Evolutionary conservation across 805 yeast species (phyloP), one percentile per base, ranked within the genome.

Genomic region (Ogataea saltuana): DNA sequence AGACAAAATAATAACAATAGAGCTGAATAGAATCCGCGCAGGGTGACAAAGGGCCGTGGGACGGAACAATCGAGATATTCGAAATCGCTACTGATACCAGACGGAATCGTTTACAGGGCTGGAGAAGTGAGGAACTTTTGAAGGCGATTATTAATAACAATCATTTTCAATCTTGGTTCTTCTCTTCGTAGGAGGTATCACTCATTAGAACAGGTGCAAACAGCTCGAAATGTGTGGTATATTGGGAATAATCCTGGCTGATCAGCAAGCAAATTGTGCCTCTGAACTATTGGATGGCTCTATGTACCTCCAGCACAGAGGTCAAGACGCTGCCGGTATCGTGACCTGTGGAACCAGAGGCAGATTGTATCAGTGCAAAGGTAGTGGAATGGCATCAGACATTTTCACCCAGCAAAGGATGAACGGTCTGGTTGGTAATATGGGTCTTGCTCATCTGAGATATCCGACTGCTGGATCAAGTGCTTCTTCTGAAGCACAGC

Each of bases 321-420:
- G 99, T 34, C 99, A 93, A 70, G 99, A 93, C 65, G 99, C 99
- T 9, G 97, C 97, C n/a, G 99, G 99, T 51, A 91, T 93, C 42
- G 93, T 88, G 18, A 93, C 99, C 6, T 88, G 97, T 64, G 98
- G 97, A 42, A 73, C 85, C 33, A 81, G 91, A 49, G 99, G 98
- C 51, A 77, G 99, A 46, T 77, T 93, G 46, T 90, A 88, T 70
- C 98, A 91, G 70, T 93, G 99, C 67, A 93, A 93, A 70, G 99
- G 99, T 58, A 91, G 89, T 65, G 99, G 99, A 53, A 88, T 93
- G 96, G 98, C 96, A 46, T 78, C 95, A 58, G 99, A 93, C 61
- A 99, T 93, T 26, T 93, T 93, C 78, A 88, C 96, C 34, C 86
- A 81, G 63, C 68, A 70, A 33, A 78, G 98, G 60, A 78, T 91